Evolutionary conservation across 164 flowering plant species (phyloP).

Genomic region (Kingdonia uniflora): DNA sequence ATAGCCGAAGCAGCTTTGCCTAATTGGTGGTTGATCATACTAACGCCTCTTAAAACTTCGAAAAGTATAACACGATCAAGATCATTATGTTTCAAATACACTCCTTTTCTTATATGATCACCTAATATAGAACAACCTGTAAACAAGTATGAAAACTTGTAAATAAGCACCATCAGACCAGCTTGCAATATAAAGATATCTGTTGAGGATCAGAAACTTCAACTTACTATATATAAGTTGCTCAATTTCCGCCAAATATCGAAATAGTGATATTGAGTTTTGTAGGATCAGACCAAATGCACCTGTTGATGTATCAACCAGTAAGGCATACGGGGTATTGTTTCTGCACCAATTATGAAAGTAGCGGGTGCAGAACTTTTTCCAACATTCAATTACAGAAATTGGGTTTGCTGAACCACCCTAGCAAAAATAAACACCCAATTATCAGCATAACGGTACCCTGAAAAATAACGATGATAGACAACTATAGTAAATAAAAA

Average conservation of each 20-base stretch:
- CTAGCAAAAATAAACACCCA: constrained; percentile 26
- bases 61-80: constrained; percentile 45
- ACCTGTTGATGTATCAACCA: constrained; percentile 46
- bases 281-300: constrained; percentile 65
- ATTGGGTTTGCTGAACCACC: constrained; percentile 39
- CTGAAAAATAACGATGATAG: too few species aligned
- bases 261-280: constrained; percentile 61
- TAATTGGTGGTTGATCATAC: constrained; percentile 47
- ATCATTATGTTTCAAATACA: constrained; percentile 30
- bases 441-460: constrained; percentile 1
- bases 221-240: constrained; percentile 53
- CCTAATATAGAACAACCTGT: constrained; percentile 48
- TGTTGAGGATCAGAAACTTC: constrained; percentile 4
- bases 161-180: too few species aligned
- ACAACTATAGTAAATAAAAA: too few species aligned
- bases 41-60: constrained; percentile 53
- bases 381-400: constrained; percentile 57
- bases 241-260: constrained; percentile 66
- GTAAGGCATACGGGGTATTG: constrained; percentile 46
- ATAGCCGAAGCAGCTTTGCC: constrained; percentile 64
- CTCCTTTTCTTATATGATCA: constrained; percentile 27
- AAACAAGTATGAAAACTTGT: constrained; percentile 1
- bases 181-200: too few species aligned
- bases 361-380: constrained; percentile 48
- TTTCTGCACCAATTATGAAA: constrained; percentile 68